A percentile compares a stretch with the other conserved stretches of the same genome.
phyloP scores from a whole-genome alignment of 345 rosid genomes.

The Aethionema arabicum region DNA sequence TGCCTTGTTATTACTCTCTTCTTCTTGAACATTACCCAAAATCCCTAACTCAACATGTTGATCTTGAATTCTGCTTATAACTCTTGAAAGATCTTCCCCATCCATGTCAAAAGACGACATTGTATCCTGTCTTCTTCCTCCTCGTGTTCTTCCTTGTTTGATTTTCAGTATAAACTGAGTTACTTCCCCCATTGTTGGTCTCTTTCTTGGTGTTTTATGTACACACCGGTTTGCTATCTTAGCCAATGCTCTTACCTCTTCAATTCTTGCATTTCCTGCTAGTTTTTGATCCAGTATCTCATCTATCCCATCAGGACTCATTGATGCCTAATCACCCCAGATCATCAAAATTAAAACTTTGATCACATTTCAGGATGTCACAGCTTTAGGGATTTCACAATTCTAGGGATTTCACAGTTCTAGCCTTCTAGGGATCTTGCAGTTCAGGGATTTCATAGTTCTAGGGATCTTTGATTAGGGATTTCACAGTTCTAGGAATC shows the following conservation, averaged over 20 bases:
- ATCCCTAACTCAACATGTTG: slow-evolving; percentile 70
- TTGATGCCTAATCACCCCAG: slow-evolving; percentile 53
- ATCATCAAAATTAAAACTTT: slow-evolving; percentile 5
- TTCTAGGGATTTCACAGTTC: too few relatives aligned
- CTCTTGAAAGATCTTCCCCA: slow-evolving; percentile 48
- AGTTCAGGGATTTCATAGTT: too few relatives aligned
- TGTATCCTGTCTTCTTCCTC: slow-evolving; percentile 35
- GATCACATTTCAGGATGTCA: too few relatives aligned
- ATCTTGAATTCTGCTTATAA: slow-evolving; percentile 62
- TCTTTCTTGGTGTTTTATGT: slow-evolving; percentile 67
- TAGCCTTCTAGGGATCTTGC: too few relatives aligned
- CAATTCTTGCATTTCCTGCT: slow-evolving; percentile 54
- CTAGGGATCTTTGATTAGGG: too few relatives aligned
- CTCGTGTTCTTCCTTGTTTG: slow-evolving; percentile 48
- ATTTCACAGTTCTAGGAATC: too few relatives aligned
- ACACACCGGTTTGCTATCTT: slow-evolving; percentile 66
- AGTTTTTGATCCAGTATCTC: slow-evolving; percentile 80
- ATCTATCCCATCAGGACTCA: slow-evolving; percentile 81
- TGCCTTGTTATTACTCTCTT: slow-evolving; percentile 28
- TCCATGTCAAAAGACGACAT: slow-evolving; percentile 36
- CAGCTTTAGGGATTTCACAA: too few relatives aligned
- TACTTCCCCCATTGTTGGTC: slow-evolving; percentile 80
- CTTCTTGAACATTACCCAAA: slow-evolving; percentile 48
- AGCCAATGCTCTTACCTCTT: slow-evolving; percentile 73
- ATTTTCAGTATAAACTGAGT: slow-evolving; percentile 75